Conservation (phyloP, 1,139 yeast species). For the Debaryomyces subglobosus region DNA sequence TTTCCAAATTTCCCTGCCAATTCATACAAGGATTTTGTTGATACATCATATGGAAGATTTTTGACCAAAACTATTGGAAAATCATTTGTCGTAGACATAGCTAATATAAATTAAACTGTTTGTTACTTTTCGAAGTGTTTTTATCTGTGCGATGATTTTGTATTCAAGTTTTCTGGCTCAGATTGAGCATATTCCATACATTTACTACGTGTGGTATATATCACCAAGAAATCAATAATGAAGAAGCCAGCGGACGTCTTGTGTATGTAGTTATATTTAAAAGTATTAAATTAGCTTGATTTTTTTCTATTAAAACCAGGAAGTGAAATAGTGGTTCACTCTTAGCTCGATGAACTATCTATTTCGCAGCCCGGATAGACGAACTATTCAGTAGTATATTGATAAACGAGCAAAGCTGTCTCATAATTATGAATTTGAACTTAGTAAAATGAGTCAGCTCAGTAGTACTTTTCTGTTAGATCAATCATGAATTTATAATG, state of each 20-base stretch:
- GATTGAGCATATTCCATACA: neutral
- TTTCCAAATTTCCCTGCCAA: slow-evolving; percentile 62
- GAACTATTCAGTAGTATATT: neutral
- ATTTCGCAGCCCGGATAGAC: neutral
- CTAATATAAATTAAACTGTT: neutral
- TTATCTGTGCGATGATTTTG: slow-evolving; percentile 1
- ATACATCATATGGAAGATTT: slow-evolving; percentile 59
- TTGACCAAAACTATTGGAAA: slow-evolving; percentile 59
- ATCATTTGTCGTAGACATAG: slow-evolving; percentile 13
- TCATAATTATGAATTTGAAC: neutral
- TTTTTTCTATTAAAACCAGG: neutral
- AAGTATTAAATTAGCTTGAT: neutral
- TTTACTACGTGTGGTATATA: neutral
- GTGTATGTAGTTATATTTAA: neutral
- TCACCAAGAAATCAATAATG: neutral
- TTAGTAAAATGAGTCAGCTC: neutral
- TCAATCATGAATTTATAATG: no score
- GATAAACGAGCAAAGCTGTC: neutral
- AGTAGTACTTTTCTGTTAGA: no score
- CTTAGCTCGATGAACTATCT: neutral
- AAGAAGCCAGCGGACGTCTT: neutral
- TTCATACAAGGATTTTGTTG: slow-evolving; percentile 51
- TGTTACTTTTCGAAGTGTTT: neutral
- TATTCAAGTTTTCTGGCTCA: neutral
- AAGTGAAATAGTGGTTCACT: neutral